Evolutionary conservation across 2,329 filamentous ascomycete genomes (phyloP).

Genomic region (Pyricularia sp.): DNA sequence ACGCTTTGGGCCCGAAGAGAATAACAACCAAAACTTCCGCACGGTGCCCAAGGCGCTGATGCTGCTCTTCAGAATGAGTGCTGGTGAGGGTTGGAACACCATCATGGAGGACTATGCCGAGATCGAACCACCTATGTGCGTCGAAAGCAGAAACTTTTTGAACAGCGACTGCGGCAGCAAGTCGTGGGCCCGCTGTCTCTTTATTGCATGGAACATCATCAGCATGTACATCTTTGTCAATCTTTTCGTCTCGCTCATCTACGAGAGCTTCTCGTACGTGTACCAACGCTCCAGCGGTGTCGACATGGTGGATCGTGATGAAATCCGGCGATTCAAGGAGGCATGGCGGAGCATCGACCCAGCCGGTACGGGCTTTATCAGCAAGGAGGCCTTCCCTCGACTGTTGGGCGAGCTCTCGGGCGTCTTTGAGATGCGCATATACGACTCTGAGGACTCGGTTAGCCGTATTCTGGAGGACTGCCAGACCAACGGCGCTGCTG

Average conservation of each 20-base stretch:
- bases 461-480: slow-evolving; percentile 81
- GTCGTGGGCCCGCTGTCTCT: slow-evolving; percentile 78
- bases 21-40: slow-evolving; percentile 79
- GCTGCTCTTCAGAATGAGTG: slow-evolving; percentile 84
- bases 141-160: slow-evolving; percentile 62
- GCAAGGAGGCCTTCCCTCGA: slow-evolving; percentile 79
- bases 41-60: slow-evolving; percentile 91
- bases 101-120: slow-evolving; percentile 92
- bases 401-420: slow-evolving; percentile 88
- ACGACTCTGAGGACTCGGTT: slow-evolving; percentile 83
- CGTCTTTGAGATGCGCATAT: slow-evolving; percentile 95
- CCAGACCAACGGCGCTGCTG: slow-evolving; percentile 37
- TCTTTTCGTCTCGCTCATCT: slow-evolving; percentile 95
- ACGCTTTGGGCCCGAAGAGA: slow-evolving; percentile 66
- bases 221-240: slow-evolving; percentile 99
- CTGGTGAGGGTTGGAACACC: slow-evolving; percentile 92
- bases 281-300: slow-evolving; percentile 95
- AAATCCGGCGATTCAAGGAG: slow-evolving; percentile 94
- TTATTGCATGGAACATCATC: slow-evolving; percentile 96
- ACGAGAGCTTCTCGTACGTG: slow-evolving; percentile 98
- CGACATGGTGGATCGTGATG: slow-evolving; percentile 80
- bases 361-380: slow-evolving; percentile 82
- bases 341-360: slow-evolving; percentile 96
- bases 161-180: slow-evolving; percentile 87
- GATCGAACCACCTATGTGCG: slow-evolving; percentile 73